Evolutionary conservation across 148 eudicot species (phyloP).

Genomic region (Rhododendron vialii): DNA sequence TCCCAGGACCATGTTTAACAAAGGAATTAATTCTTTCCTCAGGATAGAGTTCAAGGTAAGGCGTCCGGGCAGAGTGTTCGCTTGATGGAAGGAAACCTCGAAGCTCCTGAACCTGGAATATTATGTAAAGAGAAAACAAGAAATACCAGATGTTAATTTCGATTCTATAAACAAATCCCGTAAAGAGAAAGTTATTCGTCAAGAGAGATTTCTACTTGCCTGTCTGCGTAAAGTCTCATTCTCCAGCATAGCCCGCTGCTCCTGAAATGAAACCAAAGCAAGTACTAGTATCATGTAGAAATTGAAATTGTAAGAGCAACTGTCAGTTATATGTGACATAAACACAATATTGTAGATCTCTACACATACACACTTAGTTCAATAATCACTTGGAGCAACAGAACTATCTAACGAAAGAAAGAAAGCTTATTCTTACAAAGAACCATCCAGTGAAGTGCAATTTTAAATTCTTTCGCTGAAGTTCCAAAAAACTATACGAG

Average conservation of each 20-base stretch:
- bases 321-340: not conserved
- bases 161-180: not conserved
- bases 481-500: not conserved
- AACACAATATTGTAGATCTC: not conserved
- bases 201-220: conserved; percentile 22
- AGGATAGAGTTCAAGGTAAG: conserved; percentile 36
- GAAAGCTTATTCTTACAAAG: not conserved
- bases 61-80: conserved; percentile 24
- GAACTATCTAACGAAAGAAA: not conserved
- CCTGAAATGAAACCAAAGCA: conserved; percentile 31
- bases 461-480: not conserved
- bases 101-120: conserved; percentile 59
- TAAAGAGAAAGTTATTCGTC: not conserved
- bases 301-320: not conserved
- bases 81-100: conserved; percentile 28
- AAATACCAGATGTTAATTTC: not conserved
- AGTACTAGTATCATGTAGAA: not conserved
- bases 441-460: not conserved
- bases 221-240: conserved; percentile 64
- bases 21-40: conserved; percentile 21
- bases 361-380: not conserved
- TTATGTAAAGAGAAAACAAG: conserved; percentile 1
- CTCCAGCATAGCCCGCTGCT: conserved; percentile 59
- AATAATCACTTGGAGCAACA: not conserved
- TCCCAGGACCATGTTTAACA: conserved; percentile 24